Base-by-base conservation (phyloP, 2,329 filamentous ascomycete genomes). In the Dothistroma pini region DNA sequence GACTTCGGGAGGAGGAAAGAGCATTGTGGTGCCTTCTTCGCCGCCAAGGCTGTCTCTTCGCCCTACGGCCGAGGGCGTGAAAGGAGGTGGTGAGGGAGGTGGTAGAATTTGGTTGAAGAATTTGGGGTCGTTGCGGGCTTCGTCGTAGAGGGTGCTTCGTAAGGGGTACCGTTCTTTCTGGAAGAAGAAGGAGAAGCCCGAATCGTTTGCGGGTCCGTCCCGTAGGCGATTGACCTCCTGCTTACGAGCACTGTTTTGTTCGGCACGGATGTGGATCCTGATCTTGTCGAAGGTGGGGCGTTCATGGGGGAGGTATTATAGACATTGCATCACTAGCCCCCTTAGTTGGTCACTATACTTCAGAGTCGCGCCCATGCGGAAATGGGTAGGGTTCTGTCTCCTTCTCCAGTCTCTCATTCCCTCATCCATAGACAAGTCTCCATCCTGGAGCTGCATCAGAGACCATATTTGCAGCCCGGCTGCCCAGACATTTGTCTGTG, bases 241-340 rank as follows among this genome's bases (percentile, higher is more conserved):
- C 16, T 50, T 50, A 8, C 29, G 21, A 10, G 48, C 12, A 10
- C 16, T n/a, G 22, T 14, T 12, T 7, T 25, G 22, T 19, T 31
- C 48, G 7, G 10, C 16, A 9, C 12, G 48, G 48, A 51, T 51
- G 29, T 51, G 19, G 21, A 16, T 3, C 8, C 7, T 25, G 21
- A 51, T 51, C 10, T 44, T 16, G 7, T 47, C 34, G 48, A 58
- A 53, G 19, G 16, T 52, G 31, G 32, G 16, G 11, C 56, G 31
- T 25, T 54, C 34, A 10, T 58, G 16, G 8, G 57, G 57, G 2
- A 59, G 31, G 48, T 59, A 59, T 35, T 22, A 6, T 0, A 59
- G 19, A 35, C 57, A 59, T 3, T 51, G 12, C 31, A 50, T 55
- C 29, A 59, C 52, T 6, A 55, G 25, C 4, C 25, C 31, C 7